phyloP scores from a whole-genome alignment of 768 basidiomycete species.

The Podaxis pistillaris region DNA sequence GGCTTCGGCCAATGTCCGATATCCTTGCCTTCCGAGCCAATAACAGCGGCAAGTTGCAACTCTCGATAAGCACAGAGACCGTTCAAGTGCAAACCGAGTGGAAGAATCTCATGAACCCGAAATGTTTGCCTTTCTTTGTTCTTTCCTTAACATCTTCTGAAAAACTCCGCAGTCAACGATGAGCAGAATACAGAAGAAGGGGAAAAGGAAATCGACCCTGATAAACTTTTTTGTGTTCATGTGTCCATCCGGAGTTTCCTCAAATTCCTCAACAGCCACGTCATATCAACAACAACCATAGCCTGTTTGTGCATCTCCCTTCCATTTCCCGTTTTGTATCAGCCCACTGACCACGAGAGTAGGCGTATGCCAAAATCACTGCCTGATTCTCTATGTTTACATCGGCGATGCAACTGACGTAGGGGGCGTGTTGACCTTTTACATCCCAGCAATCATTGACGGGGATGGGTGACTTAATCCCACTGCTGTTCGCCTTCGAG shows the following conservation, averaged over 20 bases:
- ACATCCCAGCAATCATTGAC: constrained; percentile 76
- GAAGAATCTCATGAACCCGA: constrained; percentile 68
- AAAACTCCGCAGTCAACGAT: constrained; percentile 19
- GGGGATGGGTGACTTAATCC: constrained; percentile 28
- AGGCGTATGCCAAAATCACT: constrained; percentile 84
- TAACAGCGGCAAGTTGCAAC: constrained; percentile 49
- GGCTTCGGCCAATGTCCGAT: constrained; percentile 68
- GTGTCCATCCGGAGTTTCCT: constrained; percentile 74
- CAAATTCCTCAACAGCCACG: constrained; percentile 79
- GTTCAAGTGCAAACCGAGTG: constrained; percentile 82
- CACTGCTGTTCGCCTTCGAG: background rate
- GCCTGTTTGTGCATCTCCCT: constrained; percentile 55
- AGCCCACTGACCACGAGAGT: background rate
- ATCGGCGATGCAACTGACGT: constrained; percentile 77
- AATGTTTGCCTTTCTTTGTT: constrained; percentile 30
- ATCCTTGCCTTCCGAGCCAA: constrained; percentile 69
- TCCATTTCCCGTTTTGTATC: background rate
- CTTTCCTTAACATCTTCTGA: background rate
- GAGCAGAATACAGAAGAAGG: constrained; percentile 32
- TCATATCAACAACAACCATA: constrained; percentile 81
- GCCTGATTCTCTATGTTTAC: constrained; percentile 86
- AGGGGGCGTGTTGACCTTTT: constrained; percentile 86
- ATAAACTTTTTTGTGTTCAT: constrained; percentile 60
- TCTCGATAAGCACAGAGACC: constrained; percentile 65
- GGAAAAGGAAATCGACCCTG: constrained; percentile 47